phyloP scores from a whole-genome alignment of 176 grass and related monocot genomes.

The Oryza brachyantha region DNA sequence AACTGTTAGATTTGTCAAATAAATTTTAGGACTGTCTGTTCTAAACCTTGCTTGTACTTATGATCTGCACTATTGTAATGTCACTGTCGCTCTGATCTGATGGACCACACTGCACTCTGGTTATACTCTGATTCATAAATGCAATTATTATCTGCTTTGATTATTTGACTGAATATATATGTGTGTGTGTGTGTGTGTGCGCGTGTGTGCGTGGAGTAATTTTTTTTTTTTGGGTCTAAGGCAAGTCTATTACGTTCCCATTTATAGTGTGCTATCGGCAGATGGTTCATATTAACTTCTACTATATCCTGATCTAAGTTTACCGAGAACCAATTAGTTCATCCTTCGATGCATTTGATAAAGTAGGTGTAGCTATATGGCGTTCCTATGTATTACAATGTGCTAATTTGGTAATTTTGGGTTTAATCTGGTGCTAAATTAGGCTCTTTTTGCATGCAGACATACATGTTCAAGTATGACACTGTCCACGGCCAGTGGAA shows the following conservation, averaged over 20 bases:
- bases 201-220: no score
- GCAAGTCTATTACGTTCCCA: no score
- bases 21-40: no score
- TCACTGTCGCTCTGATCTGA: background rate
- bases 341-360: background rate
- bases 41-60: background rate
- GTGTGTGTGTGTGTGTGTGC: no score
- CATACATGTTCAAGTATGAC: constrained; percentile 94
- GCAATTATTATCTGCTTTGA: background rate
- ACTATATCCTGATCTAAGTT: background rate
- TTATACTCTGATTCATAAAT: background rate
- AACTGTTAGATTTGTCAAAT: background rate
- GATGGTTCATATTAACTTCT: background rate
- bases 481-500: constrained; percentile 80
- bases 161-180: background rate
- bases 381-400: background rate
- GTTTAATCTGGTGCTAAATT: background rate
- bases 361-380: background rate
- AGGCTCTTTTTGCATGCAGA: constrained; percentile 32
- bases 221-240: background rate
- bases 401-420: background rate
- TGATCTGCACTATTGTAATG: background rate
- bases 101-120: background rate
- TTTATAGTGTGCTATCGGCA: no score
- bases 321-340: background rate